Evolutionary conservation across 2,329 filamentous ascomycete genomes (phyloP), one percentile per base, ranked within the genome.

Genomic region (Colletotrichum coccodes): DNA sequence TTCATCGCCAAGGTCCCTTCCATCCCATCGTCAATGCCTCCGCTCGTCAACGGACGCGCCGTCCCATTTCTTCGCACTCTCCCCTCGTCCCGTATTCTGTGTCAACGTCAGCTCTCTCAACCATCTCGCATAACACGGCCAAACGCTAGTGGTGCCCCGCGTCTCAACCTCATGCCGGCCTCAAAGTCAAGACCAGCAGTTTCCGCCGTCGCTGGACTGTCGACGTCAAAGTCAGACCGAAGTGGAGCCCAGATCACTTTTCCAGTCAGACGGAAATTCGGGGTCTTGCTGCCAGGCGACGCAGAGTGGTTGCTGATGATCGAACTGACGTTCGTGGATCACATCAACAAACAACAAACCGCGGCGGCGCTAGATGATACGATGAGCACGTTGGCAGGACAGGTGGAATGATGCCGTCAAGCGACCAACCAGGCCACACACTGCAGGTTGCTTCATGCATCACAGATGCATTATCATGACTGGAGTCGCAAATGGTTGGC

Each of bases 371-470:
- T 57, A 34, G 53, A 59, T 58, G 53, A 21, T 61, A 62, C 58
- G 47, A 40, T 26, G 38, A 40, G 23, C 12, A 36, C 21, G 50
- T n/a, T 23, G 12, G 38, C 63, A 54, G 46, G 60, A 46, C 60
- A 46, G n/a, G 52, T 46, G 32, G 52, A 47, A n/a, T 54, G 54
- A 42, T 60, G 65, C 54, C 42, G 40, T 34, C 32, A 60, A 52
- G 59, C 52, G 30, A 50, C 59, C 64, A 60, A 60, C 42, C 59
- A 57, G 61, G 62, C 47, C 58, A 44, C 38, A 50, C 57, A 30
- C 44, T 60, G 70, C 70, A 71, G 60, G 47, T 49, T 66, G 32
- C 42, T 32, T 70, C 56, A 68, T 71, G 70, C 70, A 64, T 40
- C 49, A 36, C 49, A 30, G 9, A 60, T 61, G 70, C 70, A 71